Percentiles rank a stretch among this genome's conserved stretches.
Conservation (phyloP, 1,284 basidiomycete species). For the Tilletia horrida region DNA sequence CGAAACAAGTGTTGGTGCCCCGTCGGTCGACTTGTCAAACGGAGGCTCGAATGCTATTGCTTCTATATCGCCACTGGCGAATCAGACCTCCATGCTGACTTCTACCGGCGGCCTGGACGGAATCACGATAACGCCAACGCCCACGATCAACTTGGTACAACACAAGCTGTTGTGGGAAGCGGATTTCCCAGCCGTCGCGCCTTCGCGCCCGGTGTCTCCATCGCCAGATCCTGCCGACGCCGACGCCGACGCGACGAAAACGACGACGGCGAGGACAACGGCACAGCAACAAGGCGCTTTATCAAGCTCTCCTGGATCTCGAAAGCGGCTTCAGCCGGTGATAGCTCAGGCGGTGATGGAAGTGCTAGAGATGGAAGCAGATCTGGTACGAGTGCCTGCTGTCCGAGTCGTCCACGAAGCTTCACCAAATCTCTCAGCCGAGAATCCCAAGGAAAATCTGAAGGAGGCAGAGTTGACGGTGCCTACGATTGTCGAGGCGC, state of each 20-base stretch:
- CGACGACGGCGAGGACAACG: background rate
- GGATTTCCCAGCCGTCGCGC: slow-evolving; percentile 6
- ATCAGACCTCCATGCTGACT: background rate
- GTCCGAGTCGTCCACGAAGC: background rate
- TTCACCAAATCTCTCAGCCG: background rate
- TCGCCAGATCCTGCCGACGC: background rate
- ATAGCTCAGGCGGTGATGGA: slow-evolving; percentile 9
- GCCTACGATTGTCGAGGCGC: slow-evolving; percentile 11
- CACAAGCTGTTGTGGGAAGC: slow-evolving; percentile 13
- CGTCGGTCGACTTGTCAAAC: background rate
- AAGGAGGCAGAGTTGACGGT: background rate
- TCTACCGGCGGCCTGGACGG: slow-evolving; percentile 10
- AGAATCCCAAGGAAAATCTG: no score
- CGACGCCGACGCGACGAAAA: background rate
- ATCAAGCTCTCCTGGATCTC: background rate
- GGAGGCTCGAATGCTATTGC: background rate
- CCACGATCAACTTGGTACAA: slow-evolving; percentile 4
- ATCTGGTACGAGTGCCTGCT: background rate
- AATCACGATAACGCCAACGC: background rate
- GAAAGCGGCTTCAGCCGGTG: background rate
- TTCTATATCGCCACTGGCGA: background rate
- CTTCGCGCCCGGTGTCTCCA: background rate
- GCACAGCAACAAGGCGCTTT: background rate
- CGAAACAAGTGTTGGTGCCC: background rate
- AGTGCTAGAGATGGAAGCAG: background rate